A percentile compares a stretch with the other conserved stretches of the same genome.
Conservation (phyloP, 1,139 yeast species). For the Kodamaea fungicola region DNA sequence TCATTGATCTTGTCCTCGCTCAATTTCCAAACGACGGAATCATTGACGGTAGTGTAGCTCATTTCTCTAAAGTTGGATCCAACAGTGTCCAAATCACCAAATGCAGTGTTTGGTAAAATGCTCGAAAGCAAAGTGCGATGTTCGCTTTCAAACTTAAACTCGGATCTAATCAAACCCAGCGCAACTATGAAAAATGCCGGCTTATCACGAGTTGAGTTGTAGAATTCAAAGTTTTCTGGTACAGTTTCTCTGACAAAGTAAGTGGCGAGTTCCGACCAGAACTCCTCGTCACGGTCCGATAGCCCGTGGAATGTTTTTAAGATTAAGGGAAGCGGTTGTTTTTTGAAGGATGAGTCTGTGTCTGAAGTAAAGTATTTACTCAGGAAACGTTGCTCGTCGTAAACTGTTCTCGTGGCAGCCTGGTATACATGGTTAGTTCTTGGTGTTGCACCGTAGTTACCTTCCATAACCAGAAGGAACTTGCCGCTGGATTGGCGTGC, state of each 20-base stretch:
- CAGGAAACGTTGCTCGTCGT: slow-evolving; percentile 37
- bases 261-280: slow-evolving; percentile 60
- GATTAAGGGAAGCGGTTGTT: slow-evolving; percentile 66
- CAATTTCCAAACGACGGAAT: slow-evolving; percentile 72
- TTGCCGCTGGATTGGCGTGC: slow-evolving; percentile 5
- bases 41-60: slow-evolving; percentile 47
- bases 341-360: slow-evolving; percentile 31
- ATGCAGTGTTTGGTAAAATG: slow-evolving; percentile 83
- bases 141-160: slow-evolving; percentile 48
- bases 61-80: slow-evolving; percentile 37
- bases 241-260: slow-evolving; percentile 50
- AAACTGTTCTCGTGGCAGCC: slow-evolving; percentile 58
- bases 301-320: slow-evolving; percentile 70
- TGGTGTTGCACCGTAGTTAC: slow-evolving; percentile 51
- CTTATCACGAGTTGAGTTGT: slow-evolving; percentile 36
- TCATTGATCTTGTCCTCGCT: slow-evolving; percentile 43
- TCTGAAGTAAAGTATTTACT: slow-evolving; percentile 23
- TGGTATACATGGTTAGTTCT: slow-evolving; percentile 57
- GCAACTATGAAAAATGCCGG: slow-evolving; percentile 68
- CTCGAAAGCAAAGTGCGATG: slow-evolving; percentile 68
- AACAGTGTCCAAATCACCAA: slow-evolving; percentile 61
- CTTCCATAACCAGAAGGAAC: slow-evolving; percentile 2
- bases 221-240: slow-evolving; percentile 48
- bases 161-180: slow-evolving; percentile 70
- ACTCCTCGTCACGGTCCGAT: slow-evolving; percentile 55